Conservation (phyloP, 176 grass and related monocot genomes). For the Secale cereale region DNA sequence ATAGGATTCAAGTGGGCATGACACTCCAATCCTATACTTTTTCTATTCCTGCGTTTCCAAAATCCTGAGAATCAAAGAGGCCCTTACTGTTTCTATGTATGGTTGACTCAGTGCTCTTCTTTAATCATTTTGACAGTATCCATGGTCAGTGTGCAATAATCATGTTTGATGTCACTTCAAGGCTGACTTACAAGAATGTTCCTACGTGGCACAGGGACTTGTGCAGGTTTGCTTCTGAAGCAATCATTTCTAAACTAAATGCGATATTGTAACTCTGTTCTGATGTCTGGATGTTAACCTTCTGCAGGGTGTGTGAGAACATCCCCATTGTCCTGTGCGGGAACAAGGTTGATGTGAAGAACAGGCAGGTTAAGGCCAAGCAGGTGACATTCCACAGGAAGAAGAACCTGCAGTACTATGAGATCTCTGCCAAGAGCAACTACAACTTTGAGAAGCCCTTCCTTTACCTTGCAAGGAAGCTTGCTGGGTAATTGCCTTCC, state of each 20-base stretch:
- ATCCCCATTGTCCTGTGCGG: conserved; percentile 84
- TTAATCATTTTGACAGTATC: conserved; percentile 37
- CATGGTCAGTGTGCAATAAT: conserved; percentile 86
- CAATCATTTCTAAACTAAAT: neutral
- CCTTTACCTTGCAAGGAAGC: conserved; percentile 81
- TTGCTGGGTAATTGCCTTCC: conserved; percentile 51
- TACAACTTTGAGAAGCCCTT: conserved; percentile 98
- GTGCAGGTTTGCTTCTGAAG: conserved; percentile 51
- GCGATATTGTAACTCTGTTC: neutral
- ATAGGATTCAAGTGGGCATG: too few species aligned
- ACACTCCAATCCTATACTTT: too few species aligned
- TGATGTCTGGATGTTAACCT: conserved; percentile 3
- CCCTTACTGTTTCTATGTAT: neutral
- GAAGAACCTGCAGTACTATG: conserved; percentile 95
- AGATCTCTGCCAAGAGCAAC: conserved; percentile 94
- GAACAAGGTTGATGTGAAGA: conserved; percentile 91
- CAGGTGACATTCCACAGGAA: conserved; percentile 87
- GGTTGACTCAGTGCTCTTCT: neutral
- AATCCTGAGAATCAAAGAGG: too few species aligned
- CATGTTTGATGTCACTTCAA: conserved; percentile 92
- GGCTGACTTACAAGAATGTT: conserved; percentile 86
- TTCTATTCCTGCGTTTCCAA: too few species aligned
- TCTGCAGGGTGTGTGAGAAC: conserved; percentile 77
- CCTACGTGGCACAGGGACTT: conserved; percentile 89
- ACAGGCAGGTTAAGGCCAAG: conserved; percentile 88